phyloP scores from a whole-genome alignment of 225 moss, liverwort and hornwort species.

The Neckera pumila region DNA sequence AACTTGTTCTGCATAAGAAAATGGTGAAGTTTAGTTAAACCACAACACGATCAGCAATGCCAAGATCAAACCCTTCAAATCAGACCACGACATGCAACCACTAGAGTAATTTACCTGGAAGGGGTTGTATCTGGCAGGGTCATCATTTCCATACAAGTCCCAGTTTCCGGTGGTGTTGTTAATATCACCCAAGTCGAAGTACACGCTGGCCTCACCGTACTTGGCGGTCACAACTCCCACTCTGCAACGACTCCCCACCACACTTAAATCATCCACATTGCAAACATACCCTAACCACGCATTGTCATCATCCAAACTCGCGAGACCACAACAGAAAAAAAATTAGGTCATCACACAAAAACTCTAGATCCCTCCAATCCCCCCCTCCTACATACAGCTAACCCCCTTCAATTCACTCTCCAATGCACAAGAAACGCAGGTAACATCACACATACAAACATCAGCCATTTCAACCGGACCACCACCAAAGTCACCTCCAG shows the following conservation, averaged over 20 bases:
- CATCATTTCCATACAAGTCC: slow-evolving; percentile 87
- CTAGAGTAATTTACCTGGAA: slow-evolving; percentile 39
- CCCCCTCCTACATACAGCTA: background rate
- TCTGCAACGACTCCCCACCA: slow-evolving; percentile 1
- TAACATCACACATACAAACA: background rate
- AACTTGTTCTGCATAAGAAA: slow-evolving; percentile 58
- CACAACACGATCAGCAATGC: too few relatives aligned
- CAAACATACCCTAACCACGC: background rate
- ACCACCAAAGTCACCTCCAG: background rate
- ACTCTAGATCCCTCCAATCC: too few relatives aligned
- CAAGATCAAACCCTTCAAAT: background rate
- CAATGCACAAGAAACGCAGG: background rate
- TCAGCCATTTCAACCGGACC: background rate
- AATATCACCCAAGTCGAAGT: slow-evolving; percentile 84
- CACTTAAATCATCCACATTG: background rate
- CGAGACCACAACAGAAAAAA: background rate
- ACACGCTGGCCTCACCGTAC: slow-evolving; percentile 61
- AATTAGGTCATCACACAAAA: background rate
- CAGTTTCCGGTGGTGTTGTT: slow-evolving; percentile 85
- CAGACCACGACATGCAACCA: too few relatives aligned
- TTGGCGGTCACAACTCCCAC: slow-evolving; percentile 68
- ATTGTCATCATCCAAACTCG: background rate
- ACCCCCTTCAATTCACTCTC: background rate
- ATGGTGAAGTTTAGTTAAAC: background rate
- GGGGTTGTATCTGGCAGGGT: slow-evolving; percentile 64